Evolutionary conservation across 2,329 filamentous ascomycete species (phyloP).

Genomic region (Ascochyta viciae-villosae): DNA sequence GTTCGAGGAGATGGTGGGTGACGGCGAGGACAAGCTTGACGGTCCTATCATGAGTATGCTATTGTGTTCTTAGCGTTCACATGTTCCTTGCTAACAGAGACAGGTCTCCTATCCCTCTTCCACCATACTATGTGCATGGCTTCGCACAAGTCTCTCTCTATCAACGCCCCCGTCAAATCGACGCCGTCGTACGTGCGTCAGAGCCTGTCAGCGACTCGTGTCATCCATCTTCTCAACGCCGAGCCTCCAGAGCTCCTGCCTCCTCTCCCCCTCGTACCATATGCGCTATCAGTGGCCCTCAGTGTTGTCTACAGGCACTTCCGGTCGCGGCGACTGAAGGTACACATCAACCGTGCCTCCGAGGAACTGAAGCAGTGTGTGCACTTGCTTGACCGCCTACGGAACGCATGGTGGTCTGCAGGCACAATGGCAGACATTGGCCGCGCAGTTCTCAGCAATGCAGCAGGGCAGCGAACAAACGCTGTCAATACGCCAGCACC

Average conservation of each 20-base stretch:
- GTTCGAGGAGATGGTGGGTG: conserved; percentile 54
- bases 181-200: conserved; percentile 62
- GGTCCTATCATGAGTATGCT: conserved; percentile 47
- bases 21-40: conserved; percentile 48
- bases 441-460: conserved; percentile 48
- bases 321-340: conserved; percentile 58
- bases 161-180: conserved; percentile 54
- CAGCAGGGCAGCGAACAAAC: conserved; percentile 45
- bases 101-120: conserved; percentile 61
- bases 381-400: conserved; percentile 52
- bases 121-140: conserved; percentile 65
- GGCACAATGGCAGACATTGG: conserved; percentile 55
- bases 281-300: conserved; percentile 62
- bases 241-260: conserved; percentile 56
- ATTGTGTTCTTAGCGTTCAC: not conserved
- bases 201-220: conserved; percentile 62
- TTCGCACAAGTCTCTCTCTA: conserved; percentile 59
- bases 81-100: conserved; percentile 24
- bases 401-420: conserved; percentile 55
- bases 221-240: conserved; percentile 59
- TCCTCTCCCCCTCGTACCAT: conserved; percentile 63
- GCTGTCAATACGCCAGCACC: conserved; percentile 44
- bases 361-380: conserved; percentile 55
- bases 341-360: conserved; percentile 56
- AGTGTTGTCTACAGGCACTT: conserved; percentile 65